Evolutionary conservation across 2,329 filamentous ascomycete genomes (phyloP), one percentile per base, ranked within the genome.

Genomic region (Ceratocystis diversiconidia): DNA sequence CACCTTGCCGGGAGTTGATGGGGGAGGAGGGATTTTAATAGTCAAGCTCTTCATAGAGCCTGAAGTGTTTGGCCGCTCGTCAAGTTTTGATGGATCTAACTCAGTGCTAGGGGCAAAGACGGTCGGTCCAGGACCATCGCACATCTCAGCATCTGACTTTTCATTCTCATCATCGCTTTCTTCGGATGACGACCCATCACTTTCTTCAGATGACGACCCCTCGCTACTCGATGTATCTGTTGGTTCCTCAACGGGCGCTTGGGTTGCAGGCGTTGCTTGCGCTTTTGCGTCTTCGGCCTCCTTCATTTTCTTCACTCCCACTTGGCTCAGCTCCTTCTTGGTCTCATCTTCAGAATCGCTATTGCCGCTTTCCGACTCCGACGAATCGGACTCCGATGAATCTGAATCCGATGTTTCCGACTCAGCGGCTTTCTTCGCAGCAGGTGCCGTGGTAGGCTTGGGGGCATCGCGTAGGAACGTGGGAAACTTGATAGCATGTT

Each of bases 401-500:
- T 36, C 62, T 2, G 65, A 66, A 22, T 57, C 62, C 1, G 65
- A 62, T 5, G 44, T 43, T 44, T 74, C 71, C 5, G 70, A 68
- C 17, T 69, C 68, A 1, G 65, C 64, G 22, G 69, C 64, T 41
- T 70, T 69, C 48, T 69, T 69, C 1, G 61, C 41, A 15, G 68
- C 68, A 1, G 69, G 67, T 4, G 71, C 70, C 1, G 66, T 59
- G 44, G 70, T 70, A 28, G 68, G 67, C 62, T 71, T 73, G 69
- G 65, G 70, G 1, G 70, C 59, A 5, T 79, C 78, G 73, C 89
- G 90, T 67, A 96, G 75, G 72, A 96, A 96, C 3, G 83, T 88
- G 0, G 91, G 89, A 69, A 90, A 87, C 71, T 90, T 92, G 46
- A 84, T 85, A 6, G 88, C 91, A 73, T 90, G 91, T 70, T 88